Conservation (phyloP, 1,284 basidiomycete genomes). For the Leccinum subspadiceum region DNA sequence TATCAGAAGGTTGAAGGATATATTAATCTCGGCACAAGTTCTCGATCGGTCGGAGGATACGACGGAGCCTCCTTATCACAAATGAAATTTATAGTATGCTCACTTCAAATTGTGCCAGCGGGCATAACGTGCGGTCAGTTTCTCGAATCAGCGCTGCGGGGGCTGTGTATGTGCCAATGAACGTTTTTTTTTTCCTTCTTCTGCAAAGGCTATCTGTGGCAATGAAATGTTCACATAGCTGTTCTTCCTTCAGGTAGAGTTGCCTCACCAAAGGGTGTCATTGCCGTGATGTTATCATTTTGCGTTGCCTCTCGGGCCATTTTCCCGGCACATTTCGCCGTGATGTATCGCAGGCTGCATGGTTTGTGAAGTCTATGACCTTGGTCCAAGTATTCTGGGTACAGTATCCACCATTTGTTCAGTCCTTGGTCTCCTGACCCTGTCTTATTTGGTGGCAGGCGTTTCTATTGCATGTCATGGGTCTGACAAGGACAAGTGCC, state of each 20-base stretch:
- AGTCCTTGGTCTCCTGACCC: constrained; percentile 3
- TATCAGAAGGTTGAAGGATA: constrained; percentile 18
- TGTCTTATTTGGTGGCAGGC: background rate
- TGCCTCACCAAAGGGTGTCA: constrained; percentile 1
- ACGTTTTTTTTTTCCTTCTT: background rate
- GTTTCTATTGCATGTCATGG: constrained; percentile 2
- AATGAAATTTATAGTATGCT: constrained; percentile 17
- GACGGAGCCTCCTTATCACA: constrained; percentile 1
- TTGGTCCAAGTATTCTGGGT: constrained; percentile 19
- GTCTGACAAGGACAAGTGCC: background rate
- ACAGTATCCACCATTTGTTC: background rate
- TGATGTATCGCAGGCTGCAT: constrained; percentile 13
- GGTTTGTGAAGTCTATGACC: background rate
- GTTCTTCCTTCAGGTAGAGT: background rate
- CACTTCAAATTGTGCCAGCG: constrained; percentile 7
- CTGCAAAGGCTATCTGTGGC: constrained; percentile 7
- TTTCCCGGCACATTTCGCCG: constrained; percentile 12
- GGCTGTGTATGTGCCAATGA: background rate
- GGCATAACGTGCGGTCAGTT: constrained; percentile 2
- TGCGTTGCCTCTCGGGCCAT: constrained; percentile 12
- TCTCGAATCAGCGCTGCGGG: background rate
- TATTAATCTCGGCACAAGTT: constrained; percentile 22
- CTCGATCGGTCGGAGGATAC: constrained; percentile 19
- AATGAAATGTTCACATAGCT: constrained; percentile 12
- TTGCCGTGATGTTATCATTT: constrained; percentile 11